Evolutionary conservation across 768 basidiomycete genomes (phyloP), one percentile per base, ranked within the genome.

Genomic region (Termitomyces sp.): DNA sequence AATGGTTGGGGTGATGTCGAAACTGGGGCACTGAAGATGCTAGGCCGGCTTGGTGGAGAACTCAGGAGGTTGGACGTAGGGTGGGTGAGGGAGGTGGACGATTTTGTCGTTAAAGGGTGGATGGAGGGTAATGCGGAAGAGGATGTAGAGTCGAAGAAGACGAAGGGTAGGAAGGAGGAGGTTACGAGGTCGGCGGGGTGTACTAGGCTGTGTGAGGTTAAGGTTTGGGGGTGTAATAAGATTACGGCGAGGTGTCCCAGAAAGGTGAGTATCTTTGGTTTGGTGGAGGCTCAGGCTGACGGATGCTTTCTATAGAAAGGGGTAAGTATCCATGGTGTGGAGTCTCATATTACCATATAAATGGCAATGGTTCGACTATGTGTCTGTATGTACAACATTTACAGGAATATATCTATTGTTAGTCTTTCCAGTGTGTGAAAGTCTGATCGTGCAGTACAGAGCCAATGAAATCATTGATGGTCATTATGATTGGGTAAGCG

Each of bases 71-170:
- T 98, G 45, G 91, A 98, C 68, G 73, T 95, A 2, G 89, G 95
- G 1, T 98, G 90, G 84, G 94, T 94, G 67, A 77, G 96, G 52
- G 81, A 83, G 25, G 80, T 91, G 45, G 89, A 95, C 61, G 90
- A 98, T 72, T 95, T 90, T 68, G 79, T 89, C 3, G 74, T 98
- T 63, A 88, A 91, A 72, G 82, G 76, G 14, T 74, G 94, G 65
- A 67, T 94, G 64, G 78, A 79, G 48, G 76, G 77, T 2, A 61
- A 66, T 5, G 74, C 20, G n/a, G 58, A 60, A 63, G 2, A 64
- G 46, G 11, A 56, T 59, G 34, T 61, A 17, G 55, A 42, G 37
- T n/a, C 25, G 3, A 15, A 7, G 31, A 37, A 62, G 3, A 45
- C 17, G 40, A 32, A 38, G n/a, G 40, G 42, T 14, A n/a, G 63